Conservation (phyloP, 148 eudicot genomes). For the Rhododendron ferrugineum region DNA sequence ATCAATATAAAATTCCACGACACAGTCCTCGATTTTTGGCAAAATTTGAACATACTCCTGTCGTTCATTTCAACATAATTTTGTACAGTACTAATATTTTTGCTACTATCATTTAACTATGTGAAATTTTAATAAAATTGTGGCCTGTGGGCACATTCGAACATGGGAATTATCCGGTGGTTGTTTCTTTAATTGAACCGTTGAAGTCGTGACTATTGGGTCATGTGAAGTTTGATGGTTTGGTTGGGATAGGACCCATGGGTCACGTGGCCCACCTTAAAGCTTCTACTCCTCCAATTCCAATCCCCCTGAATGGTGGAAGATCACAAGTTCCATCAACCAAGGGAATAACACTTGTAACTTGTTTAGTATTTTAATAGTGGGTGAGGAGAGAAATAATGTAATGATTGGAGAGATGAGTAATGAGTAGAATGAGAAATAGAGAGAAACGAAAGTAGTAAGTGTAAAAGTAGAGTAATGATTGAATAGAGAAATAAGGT, state of each 20-base stretch:
- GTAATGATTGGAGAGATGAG: too few species aligned
- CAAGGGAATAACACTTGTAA: background rate
- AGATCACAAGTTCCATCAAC: background rate
- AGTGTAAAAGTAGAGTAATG: too few species aligned
- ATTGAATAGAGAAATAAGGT: too few species aligned
- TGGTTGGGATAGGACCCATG: background rate
- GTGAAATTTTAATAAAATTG: background rate
- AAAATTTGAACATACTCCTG: background rate
- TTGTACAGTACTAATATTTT: too few species aligned
- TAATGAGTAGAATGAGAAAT: too few species aligned
- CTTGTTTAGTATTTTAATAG: too few species aligned
- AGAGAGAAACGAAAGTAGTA: too few species aligned
- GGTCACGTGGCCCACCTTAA: slow-evolving; percentile 2
- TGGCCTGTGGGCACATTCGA: background rate
- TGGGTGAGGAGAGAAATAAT: too few species aligned
- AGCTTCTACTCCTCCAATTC: background rate
- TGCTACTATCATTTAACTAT: background rate
- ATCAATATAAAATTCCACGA: background rate
- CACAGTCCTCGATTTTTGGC: background rate
- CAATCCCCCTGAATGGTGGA: background rate
- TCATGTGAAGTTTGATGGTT: slow-evolving; percentile 7
- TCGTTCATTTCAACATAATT: background rate
- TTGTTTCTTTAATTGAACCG: background rate
- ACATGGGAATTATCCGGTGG: background rate
- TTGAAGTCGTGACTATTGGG: background rate